Percentiles rank a stretch among this genome's conserved stretches.
These are phyloP conservation scores for Acer campestre DNA, from an alignment of 345 rosid genomes.

Conservation along the genomic window DNA sequence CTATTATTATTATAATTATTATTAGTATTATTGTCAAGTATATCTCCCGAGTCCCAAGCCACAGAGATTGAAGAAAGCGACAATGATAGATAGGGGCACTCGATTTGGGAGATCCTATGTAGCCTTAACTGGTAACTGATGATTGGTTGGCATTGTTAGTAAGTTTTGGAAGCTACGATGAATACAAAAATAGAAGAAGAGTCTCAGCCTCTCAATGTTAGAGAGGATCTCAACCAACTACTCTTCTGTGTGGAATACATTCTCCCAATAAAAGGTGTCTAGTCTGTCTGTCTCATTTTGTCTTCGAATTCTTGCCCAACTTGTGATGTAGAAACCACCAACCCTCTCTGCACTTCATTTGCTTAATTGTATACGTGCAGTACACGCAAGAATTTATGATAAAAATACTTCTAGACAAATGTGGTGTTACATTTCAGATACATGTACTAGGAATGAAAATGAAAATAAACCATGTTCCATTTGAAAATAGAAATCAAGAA, in stretches of 20 bases:
- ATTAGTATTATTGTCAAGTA: too few species aligned
- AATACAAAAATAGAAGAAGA: conserved; percentile 2
- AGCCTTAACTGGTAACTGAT: neutral
- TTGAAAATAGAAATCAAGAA: too few species aligned
- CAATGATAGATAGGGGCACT: neutral
- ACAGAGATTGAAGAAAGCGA: neutral
- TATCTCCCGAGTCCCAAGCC: too few species aligned
- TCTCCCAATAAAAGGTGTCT: neutral
- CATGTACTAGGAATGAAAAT: too few species aligned
- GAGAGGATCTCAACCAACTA: neutral
- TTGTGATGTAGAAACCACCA: too few species aligned
- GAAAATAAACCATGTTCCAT: too few species aligned
- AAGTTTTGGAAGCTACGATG: conserved; percentile 16
- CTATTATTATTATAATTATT: too few species aligned
- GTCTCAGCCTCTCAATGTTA: conserved; percentile 10
- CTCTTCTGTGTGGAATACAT: neutral
- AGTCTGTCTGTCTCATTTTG: neutral
- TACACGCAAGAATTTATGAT: too few species aligned
- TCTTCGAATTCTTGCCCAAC: conserved; percentile 5
- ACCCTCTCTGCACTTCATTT: too few species aligned
- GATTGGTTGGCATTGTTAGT: neutral
- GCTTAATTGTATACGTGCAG: too few species aligned
- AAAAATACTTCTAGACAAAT: too few species aligned
- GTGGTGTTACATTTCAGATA: too few species aligned
- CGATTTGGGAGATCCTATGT: neutral